Base-by-base conservation (phyloP, 148 eudicot genomes). In the Cornus controversa region DNA sequence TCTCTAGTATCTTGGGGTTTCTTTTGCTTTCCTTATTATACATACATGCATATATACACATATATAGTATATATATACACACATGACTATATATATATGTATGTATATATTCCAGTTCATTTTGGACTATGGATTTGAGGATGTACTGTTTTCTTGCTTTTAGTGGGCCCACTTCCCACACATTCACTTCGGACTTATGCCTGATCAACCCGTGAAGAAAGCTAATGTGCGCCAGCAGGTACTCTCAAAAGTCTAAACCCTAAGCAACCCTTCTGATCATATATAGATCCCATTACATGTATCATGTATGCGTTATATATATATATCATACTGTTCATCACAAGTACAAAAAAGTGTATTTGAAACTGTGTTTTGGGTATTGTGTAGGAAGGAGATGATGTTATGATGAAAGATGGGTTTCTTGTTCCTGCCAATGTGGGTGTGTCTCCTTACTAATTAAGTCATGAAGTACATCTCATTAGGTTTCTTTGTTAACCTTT, bases 131-230 rank as follows among this genome's bases (percentile, higher is more conserved):
- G 18, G 64, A 60, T 4, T 22, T 47, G 10, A 29, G 28, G 20
- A 36, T 20, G 2, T 45, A 40, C 47, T 71, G 18, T 36, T 71
- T 36, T 71, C 27, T 26, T 71, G 15, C 34, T 65, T 2, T 36
- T 84, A 94, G 98, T 94, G 98, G 99, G 98, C 98, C 90, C 98
- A 94, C 85, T 94, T 93, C 66, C 98, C 98, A 8, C 97, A 94
- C 88, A 94, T 94, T 72, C 97, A 92, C 82, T 96, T 96, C 84
- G 97, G 98, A 86, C 88, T 92, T 66, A 86, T 88, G 97, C 92
- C 97, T 86, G 98, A 92, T 84, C 94, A 91, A 76, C 93, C 92
- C 85, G 86, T 91, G 95, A 92, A 92, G 91, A 92, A 90, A 79
- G 73, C 97, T 78, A 91, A 90, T 83, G 82, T 89, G 79, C 91